Evolutionary conservation across 108 stramenopile species (phyloP).

Genomic region (Cyclotella cryptica): DNA sequence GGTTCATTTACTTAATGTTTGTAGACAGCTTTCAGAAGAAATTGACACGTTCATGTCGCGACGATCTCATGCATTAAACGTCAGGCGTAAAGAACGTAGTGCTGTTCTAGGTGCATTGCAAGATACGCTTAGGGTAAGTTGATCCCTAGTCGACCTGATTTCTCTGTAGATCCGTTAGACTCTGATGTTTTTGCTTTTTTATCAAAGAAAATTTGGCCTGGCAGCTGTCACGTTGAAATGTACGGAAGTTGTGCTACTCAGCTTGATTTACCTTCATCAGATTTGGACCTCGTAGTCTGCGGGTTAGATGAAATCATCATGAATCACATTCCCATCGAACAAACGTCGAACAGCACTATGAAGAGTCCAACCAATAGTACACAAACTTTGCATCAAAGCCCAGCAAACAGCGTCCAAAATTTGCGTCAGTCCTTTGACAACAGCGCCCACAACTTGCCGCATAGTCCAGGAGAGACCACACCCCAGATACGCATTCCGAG

Average conservation of each 20-base stretch:
- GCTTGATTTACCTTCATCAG: slow-evolving; percentile 88
- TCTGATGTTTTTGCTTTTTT: slow-evolving; percentile 2
- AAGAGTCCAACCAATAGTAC: slow-evolving; percentile 1
- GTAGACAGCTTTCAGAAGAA: slow-evolving; percentile 75
- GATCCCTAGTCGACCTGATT: neutral
- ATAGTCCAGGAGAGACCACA: neutral
- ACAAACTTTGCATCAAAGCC: neutral
- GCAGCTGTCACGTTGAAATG: slow-evolving; percentile 76
- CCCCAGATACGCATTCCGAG: neutral
- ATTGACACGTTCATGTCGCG: slow-evolving; percentile 81
- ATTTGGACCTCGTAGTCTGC: slow-evolving; percentile 87
- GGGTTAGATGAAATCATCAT: slow-evolving; percentile 58
- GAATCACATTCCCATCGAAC: slow-evolving; percentile 16
- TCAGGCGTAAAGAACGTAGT: slow-evolving; percentile 71
- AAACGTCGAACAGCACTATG: neutral
- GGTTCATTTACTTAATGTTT: slow-evolving; percentile 81
- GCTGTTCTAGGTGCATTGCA: slow-evolving; percentile 73
- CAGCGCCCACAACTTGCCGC: neutral
- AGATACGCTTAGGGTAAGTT: slow-evolving; percentile 62
- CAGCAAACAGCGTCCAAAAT: neutral
- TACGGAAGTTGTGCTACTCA: slow-evolving; percentile 90
- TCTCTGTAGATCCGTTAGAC: neutral
- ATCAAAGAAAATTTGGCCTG: slow-evolving; percentile 69
- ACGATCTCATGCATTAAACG: slow-evolving; percentile 64
- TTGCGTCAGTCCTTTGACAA: slow-evolving; percentile 1